phyloP scores from a whole-genome alignment of 306 rosid species.

The Vigna trinervia region DNA sequence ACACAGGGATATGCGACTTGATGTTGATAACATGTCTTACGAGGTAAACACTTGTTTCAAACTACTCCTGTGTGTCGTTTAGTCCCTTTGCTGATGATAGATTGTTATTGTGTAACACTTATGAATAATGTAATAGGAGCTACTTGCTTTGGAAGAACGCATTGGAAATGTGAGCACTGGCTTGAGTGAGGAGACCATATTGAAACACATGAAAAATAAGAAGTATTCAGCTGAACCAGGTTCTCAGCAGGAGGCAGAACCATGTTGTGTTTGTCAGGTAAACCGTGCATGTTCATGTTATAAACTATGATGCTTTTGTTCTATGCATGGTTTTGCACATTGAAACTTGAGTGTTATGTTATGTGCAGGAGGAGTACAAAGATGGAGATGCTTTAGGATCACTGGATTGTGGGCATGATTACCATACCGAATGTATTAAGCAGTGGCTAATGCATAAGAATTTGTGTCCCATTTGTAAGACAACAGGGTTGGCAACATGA shows the following conservation, averaged over 20 bases:
- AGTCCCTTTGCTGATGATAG: neutral
- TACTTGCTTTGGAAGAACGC: conserved; percentile 95
- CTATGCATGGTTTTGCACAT: neutral
- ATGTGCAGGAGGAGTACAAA: conserved; percentile 79
- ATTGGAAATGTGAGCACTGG: conserved; percentile 96
- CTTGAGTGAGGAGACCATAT: conserved; percentile 74
- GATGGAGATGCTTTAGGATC: conserved; percentile 71
- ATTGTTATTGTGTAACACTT: neutral
- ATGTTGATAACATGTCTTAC: conserved; percentile 96
- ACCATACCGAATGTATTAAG: conserved; percentile 73
- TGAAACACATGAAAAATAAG: conserved; percentile 62
- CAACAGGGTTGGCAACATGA: conserved; percentile 77
- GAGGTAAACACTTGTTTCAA: conserved; percentile 65
- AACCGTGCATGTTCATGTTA: conserved; percentile 8
- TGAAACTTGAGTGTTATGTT: neutral
- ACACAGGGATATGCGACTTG: conserved; percentile 97
- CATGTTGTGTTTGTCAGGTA: conserved; percentile 98
- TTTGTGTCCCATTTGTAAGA: conserved; percentile 94
- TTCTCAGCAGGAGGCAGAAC: conserved; percentile 68
- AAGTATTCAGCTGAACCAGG: conserved; percentile 53
- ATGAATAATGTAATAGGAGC: conserved; percentile 61
- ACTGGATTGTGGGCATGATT: conserved; percentile 89
- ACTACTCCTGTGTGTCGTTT: neutral
- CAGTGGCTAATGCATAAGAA: conserved; percentile 92
- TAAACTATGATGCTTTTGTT: neutral